These are phyloP conservation scores for Amauroascus verrucosus DNA, from an alignment of 2,329 filamentous ascomycete genomes.

Conservation along the genomic window DNA sequence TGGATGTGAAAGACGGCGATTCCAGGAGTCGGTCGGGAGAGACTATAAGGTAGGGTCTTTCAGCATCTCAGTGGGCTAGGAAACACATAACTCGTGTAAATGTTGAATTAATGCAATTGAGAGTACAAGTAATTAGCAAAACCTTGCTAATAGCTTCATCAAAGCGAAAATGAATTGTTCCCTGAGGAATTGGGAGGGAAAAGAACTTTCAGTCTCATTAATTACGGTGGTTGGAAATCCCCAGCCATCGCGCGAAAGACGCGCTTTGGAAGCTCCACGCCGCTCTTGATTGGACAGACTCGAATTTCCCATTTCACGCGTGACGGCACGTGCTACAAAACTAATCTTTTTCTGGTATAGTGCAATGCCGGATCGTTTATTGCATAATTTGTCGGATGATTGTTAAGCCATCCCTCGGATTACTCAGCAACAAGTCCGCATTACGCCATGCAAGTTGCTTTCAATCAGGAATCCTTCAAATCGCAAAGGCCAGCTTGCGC, in stretches of 20 bases:
- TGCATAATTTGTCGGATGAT: background rate
- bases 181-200: background rate
- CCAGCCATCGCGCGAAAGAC: constrained; percentile 9
- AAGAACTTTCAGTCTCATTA: background rate
- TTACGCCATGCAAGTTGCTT: background rate
- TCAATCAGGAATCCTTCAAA: background rate
- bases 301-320: constrained; percentile 4
- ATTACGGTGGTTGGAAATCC: constrained; percentile 9
- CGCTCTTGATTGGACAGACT: constrained; percentile 5
- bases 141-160: background rate
- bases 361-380: background rate
- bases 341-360: constrained; percentile 14
- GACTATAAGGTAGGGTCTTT: background rate
- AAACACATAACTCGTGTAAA: background rate
- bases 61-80: background rate
- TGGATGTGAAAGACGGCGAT: background rate
- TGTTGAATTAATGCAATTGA: background rate
- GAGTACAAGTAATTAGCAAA: too few species aligned
- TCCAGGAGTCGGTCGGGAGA: too few species aligned
- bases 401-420: background rate
- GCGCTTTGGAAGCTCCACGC: constrained; percentile 2
- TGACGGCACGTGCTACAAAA: constrained; percentile 2
- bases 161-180: background rate
- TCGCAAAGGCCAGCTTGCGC: constrained; percentile 8
- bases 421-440: background rate